Base-by-base conservation (phyloP, 2,329 filamentous ascomycete genomes). In the Atkinsonella hypoxylon region DNA sequence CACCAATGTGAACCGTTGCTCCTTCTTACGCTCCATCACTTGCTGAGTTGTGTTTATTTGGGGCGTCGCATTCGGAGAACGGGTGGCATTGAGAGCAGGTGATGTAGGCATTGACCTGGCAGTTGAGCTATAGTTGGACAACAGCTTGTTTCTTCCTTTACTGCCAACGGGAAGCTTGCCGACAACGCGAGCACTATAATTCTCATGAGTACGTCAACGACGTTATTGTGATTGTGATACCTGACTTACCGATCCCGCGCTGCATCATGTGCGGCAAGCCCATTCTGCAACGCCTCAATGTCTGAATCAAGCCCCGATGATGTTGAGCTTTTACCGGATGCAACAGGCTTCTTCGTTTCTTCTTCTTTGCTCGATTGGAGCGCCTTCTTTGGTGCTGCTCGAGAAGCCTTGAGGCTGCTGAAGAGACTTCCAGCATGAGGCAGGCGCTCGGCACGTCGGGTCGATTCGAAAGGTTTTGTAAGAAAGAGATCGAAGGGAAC, bases 401-500 rank as follows among this genome's bases (percentile, higher is more conserved):
- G 47, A 34, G 57, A 20, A 41, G 49, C 51, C 49, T 61, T 64
- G 7, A 68, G 68, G 51, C 70, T 72, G 52, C 67, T 66, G 59
- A 77, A 73, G 22, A 81, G 64, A 7, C 72, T 74, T 59, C 74
- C 74, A 20, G 75, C 71, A n/a, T 73, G 66, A 26, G 76, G 70
- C 22, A 81, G 62, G 57, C 70, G 71, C 54, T 71, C 70, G 30
- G 74, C 74, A 55, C 67, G 67, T 56, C 66, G 66, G 17, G 69
- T 66, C 3, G 72, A 68, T 50, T 74, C 69, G 57, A 71, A 70
- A n/a, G 74, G 70, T 54, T 74, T 70, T 44, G 76, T 75, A 40
- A 76, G 69, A 62, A 75, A 83, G 26, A 83, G 65, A 50, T 83
- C 79, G 65, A 76, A 75, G 31, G 74, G 67, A 49, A 71, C 69